Conservation (phyloP, 2,329 filamentous ascomycete genomes). For the Alternaria postmessia region DNA sequence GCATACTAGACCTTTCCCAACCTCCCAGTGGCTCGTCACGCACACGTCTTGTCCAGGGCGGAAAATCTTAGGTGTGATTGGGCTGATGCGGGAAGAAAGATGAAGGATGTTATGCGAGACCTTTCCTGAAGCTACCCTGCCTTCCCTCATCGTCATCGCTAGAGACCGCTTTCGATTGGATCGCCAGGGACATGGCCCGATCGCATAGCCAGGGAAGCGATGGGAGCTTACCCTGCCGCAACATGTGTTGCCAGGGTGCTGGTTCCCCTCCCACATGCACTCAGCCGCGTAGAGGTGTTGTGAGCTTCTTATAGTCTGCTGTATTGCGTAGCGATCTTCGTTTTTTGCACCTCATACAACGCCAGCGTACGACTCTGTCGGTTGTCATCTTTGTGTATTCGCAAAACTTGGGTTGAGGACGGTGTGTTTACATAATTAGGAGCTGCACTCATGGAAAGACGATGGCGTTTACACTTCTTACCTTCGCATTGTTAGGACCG, state of each 20-base stretch:
- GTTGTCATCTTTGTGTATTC: neutral
- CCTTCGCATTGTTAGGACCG: slow-evolving; percentile 41
- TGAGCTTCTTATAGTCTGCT: slow-evolving; percentile 20
- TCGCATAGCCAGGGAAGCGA: slow-evolving; percentile 25
- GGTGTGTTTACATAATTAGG: neutral
- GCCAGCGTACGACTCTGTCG: neutral
- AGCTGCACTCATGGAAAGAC: slow-evolving; percentile 25
- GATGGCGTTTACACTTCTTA: slow-evolving; percentile 35
- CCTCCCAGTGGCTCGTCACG: neutral
- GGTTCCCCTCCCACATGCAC: slow-evolving; percentile 9
- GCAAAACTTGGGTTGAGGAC: neutral
- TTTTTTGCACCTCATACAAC: slow-evolving; percentile 4
- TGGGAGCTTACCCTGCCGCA: slow-evolving; percentile 26
- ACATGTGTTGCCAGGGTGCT: slow-evolving; percentile 17
- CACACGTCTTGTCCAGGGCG: neutral
- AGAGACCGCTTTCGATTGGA: slow-evolving; percentile 22
- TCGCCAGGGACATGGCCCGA: slow-evolving; percentile 26
- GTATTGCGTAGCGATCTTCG: slow-evolving; percentile 22
- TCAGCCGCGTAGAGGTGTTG: slow-evolving; percentile 21
- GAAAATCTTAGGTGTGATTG: slow-evolving; percentile 5
- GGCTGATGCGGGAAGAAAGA: slow-evolving; percentile 3
- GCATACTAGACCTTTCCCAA: neutral
- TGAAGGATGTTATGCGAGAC: slow-evolving; percentile 5
- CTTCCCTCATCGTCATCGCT: slow-evolving; percentile 25
- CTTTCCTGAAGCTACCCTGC: slow-evolving; percentile 18